Conservation (phyloP, 1,284 basidiomycete genomes). For the Neolentinus lepideus region DNA sequence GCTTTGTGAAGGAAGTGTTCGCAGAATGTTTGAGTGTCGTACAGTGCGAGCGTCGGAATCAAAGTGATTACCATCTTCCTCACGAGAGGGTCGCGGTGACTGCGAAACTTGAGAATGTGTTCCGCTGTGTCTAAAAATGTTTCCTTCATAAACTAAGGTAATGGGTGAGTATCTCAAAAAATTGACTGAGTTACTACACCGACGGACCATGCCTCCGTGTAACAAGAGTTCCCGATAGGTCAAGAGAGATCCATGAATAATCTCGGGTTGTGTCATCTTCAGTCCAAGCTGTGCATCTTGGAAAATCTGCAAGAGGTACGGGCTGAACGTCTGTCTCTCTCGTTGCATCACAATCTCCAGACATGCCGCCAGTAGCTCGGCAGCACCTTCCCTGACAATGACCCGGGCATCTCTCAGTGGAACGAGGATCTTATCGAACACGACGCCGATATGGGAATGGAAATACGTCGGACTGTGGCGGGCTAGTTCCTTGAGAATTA, state of each 20-base stretch:
- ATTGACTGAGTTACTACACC: background rate
- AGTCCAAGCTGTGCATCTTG: slow-evolving; percentile 87
- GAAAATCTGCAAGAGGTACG: slow-evolving; percentile 73
- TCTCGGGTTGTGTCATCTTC: slow-evolving; percentile 74
- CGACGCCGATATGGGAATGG: slow-evolving; percentile 77
- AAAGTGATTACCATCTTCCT: slow-evolving; percentile 91
- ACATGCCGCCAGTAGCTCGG: slow-evolving; percentile 85
- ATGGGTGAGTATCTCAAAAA: background rate
- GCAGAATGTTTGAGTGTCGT: slow-evolving; percentile 88
- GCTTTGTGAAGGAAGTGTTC: slow-evolving; percentile 86
- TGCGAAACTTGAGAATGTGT: slow-evolving; percentile 83
- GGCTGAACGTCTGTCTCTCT: slow-evolving; percentile 60
- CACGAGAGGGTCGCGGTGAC: slow-evolving; percentile 83
- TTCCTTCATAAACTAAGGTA: slow-evolving; percentile 82
- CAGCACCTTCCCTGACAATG: slow-evolving; percentile 86
- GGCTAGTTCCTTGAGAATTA: slow-evolving; percentile 89
- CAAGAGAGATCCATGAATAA: slow-evolving; percentile 90
- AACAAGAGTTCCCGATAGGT: slow-evolving; percentile 90
- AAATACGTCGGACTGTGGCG: slow-evolving; percentile 82
- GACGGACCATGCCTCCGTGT: slow-evolving; percentile 84
- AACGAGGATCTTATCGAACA: slow-evolving; percentile 88
- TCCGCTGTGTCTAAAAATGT: slow-evolving; percentile 88
- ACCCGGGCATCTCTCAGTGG: slow-evolving; percentile 81
- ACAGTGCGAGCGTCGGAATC: slow-evolving; percentile 90
- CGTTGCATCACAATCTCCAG: slow-evolving; percentile 77